Percentiles rank a stretch among this genome's conserved stretches.
phyloP scores from a whole-genome alignment of 345 rosid species.

The Microcos paniculata region DNA sequence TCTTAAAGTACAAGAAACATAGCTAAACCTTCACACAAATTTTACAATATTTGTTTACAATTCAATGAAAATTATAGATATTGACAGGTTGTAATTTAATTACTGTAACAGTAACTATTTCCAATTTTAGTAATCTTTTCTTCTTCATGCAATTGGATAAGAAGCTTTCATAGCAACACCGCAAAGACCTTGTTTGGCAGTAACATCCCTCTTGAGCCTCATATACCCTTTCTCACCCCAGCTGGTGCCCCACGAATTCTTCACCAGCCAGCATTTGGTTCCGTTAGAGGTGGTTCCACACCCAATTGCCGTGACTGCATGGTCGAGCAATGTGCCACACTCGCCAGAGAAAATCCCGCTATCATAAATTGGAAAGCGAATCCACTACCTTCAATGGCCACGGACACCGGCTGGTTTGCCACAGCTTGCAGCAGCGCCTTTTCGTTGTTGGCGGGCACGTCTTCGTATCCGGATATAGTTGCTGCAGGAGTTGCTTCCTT shows the following conservation, averaged over 20 bases:
- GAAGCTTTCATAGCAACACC: slow-evolving; percentile 43
- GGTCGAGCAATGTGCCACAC: slow-evolving; percentile 26
- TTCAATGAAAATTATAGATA: neutral
- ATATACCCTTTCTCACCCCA: slow-evolving; percentile 37
- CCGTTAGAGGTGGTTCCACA: slow-evolving; percentile 26
- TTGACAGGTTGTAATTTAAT: neutral
- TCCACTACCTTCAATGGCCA: slow-evolving; percentile 81
- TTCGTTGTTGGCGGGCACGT: slow-evolving; percentile 61
- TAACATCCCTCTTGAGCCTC: slow-evolving; percentile 28
- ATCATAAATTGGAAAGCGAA: slow-evolving; percentile 53
- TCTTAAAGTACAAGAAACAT: neutral
- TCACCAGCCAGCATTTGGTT: slow-evolving; percentile 37
- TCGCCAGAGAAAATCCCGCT: slow-evolving; percentile 33
- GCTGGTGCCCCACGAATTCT: slow-evolving; percentile 35
- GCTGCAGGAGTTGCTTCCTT: neutral
- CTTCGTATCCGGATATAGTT: slow-evolving; percentile 38
- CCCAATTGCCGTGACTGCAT: slow-evolving; percentile 34
- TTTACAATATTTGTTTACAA: neutral
- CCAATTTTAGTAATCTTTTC: neutral
- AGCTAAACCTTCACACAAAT: neutral
- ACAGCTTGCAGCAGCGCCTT: slow-evolving; percentile 63
- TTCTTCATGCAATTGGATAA: slow-evolving; percentile 29
- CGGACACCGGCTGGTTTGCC: slow-evolving; percentile 64
- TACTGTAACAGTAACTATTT: neutral
- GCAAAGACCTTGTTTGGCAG: slow-evolving; percentile 23